Conservation (phyloP, 139 green algal genomes). For the Tetraselmis chui region DNA sequence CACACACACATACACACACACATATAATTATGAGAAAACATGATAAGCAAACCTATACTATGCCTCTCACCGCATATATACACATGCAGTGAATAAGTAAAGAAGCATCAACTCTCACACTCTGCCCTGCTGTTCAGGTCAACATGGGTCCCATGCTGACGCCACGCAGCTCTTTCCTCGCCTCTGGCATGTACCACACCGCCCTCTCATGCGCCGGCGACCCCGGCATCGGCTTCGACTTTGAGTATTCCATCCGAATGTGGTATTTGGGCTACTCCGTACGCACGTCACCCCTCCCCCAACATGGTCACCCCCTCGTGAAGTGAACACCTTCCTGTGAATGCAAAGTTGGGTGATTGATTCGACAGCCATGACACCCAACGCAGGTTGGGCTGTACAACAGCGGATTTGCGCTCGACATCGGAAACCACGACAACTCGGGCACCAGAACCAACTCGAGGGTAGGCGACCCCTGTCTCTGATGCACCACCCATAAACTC, state of each 20-base stretch:
- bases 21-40: no score
- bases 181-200: background rate
- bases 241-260: conserved; percentile 3
- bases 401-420: background rate
- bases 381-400: background rate
- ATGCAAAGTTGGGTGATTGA: no score
- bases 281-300: no score
- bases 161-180: background rate
- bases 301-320: no score
- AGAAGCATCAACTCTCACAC: background rate
- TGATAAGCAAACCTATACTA: no score
- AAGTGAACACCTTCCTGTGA: no score
- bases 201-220: background rate
- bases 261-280: background rate
- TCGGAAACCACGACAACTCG: background rate
- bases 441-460: background rate
- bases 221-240: background rate
- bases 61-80: no score
- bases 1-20: no score
- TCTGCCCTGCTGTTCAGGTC: background rate
- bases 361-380: background rate
- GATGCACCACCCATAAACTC: no score
- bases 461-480: background rate
- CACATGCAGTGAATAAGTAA: no score
- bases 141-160: background rate